phyloP scores from a whole-genome alignment of 192 early-diverging fungal species.

The Coemansia sp. region DNA sequence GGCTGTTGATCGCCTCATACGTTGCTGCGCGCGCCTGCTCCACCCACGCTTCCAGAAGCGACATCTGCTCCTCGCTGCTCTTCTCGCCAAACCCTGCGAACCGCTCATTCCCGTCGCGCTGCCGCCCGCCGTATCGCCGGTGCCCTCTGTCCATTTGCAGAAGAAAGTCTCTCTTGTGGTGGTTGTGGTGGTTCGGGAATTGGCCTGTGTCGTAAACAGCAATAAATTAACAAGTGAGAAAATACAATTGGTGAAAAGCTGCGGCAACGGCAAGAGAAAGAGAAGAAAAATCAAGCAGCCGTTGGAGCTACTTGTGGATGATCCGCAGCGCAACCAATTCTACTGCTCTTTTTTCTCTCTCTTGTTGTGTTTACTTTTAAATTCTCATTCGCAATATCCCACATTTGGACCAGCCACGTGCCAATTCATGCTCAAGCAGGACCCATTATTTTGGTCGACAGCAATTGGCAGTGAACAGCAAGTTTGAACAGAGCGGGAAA shows the following conservation, averaged over 20 bases:
- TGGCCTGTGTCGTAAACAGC: not conserved
- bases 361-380: not conserved
- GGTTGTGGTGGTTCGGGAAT: not conserved
- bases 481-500: not conserved
- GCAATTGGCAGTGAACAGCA: too few relatives aligned
- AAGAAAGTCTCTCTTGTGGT: not conserved
- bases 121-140: conserved; percentile 12
- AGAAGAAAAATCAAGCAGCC: not conserved
- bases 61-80: conserved; percentile 23
- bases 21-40: conserved; percentile 29
- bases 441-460: too few relatives aligned
- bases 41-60: conserved; percentile 19
- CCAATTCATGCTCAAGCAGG: too few relatives aligned
- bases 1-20: conserved; percentile 48
- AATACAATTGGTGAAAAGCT: not conserved
- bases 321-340: too few relatives aligned
- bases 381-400: not conserved
- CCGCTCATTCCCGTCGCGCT: conserved; percentile 8
- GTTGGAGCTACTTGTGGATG: not conserved
- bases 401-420: not conserved
- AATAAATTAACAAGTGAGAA: conserved; percentile 1
- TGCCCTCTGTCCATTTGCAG: conserved; percentile 20
- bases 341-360: not conserved
- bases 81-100: conserved; percentile 23
- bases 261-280: not conserved